Base-by-base conservation (phyloP, 352 stramenopile genomes). In the Pythium brachiatum region DNA sequence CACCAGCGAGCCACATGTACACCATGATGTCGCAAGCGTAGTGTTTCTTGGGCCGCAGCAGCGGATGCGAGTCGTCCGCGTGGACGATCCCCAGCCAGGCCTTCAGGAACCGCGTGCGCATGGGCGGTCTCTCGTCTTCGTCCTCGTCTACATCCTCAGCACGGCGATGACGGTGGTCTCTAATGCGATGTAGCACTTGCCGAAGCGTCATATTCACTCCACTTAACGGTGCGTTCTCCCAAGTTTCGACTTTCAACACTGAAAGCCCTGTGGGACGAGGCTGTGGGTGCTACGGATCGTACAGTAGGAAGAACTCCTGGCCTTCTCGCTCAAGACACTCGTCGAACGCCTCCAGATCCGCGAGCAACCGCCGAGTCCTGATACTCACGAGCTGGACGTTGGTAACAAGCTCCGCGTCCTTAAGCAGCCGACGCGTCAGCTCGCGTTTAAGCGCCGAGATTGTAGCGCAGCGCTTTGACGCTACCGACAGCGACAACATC, bases 41-140 rank as follows among this genome's bases (percentile, higher is more conserved):
- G 34, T 47, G 47, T 21, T 57, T 68, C 36, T 60, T 67, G 18
- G 52, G 60, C 15, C 53, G 60, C 13, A 67, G 61, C 6, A 68
- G 47, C 27, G 53, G 48, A 39, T 69, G 62, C 15, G 53, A 59
- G 48, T 69, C 62, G 55, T 63, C 62, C 1, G 62, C 62, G 54
- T 63, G 62, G 50, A 59, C 53, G 38, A 68, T 68, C 13, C 61
- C 61, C 44, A 68, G 54, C 61, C 61, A 68, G 8, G 61, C 61
- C 54, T 62, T 62, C 2, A 68, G 39, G 61, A 68, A 68, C 16
- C 61, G 61, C 7, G 61, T 55, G 2, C 54, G 53, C 7, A 63
- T 25, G 13, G 53, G 61, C n/a, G 1, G 8, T 9, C 15, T 25
- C 43, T 54, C 34, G 12, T 52, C n/a, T 2, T 62, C 47, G 13